These are phyloP conservation scores for Thermomucor indicae-seudaticae DNA, from an alignment of 371 early-diverging fungal species.

Conservation along the genomic window DNA sequence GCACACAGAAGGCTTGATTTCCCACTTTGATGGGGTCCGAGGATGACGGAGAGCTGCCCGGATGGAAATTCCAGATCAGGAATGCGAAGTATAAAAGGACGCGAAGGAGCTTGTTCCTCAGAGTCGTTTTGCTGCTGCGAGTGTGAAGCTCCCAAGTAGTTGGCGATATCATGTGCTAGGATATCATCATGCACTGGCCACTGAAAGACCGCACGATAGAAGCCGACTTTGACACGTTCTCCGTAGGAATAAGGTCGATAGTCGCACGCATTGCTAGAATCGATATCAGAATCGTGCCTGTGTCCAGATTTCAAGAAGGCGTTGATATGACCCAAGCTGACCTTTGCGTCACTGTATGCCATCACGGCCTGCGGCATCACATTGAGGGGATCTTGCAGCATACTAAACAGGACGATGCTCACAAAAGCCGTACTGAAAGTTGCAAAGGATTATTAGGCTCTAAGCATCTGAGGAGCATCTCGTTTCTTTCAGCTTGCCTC, in stretches of 20 bases:
- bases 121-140: not conserved
- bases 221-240: slow-evolving; percentile 18
- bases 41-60: slow-evolving; percentile 53
- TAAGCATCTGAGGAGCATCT: not conserved
- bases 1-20: slow-evolving; percentile 67
- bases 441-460: not conserved
- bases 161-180: not conserved
- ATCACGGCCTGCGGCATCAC: slow-evolving; percentile 59
- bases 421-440: slow-evolving; percentile 57
- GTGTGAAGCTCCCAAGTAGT: not conserved
- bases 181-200: slow-evolving; percentile 12
- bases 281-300: slow-evolving; percentile 7
- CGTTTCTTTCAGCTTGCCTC: too few species aligned
- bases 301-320: slow-evolving; percentile 42
- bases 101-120: not conserved
- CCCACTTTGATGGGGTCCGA: slow-evolving; percentile 61
- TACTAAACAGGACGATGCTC: slow-evolving; percentile 60
- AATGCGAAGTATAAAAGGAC: slow-evolving; percentile 10
- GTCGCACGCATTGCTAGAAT: slow-evolving; percentile 3
- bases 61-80: slow-evolving; percentile 51
- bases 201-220: slow-evolving; percentile 18
- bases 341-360: slow-evolving; percentile 52
- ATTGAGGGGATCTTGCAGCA: slow-evolving; percentile 59
- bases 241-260: slow-evolving; percentile 3
- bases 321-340: slow-evolving; percentile 51